Base-by-base conservation (phyloP, 208 protist species). In the Naegleria lovaniensis region DNA sequence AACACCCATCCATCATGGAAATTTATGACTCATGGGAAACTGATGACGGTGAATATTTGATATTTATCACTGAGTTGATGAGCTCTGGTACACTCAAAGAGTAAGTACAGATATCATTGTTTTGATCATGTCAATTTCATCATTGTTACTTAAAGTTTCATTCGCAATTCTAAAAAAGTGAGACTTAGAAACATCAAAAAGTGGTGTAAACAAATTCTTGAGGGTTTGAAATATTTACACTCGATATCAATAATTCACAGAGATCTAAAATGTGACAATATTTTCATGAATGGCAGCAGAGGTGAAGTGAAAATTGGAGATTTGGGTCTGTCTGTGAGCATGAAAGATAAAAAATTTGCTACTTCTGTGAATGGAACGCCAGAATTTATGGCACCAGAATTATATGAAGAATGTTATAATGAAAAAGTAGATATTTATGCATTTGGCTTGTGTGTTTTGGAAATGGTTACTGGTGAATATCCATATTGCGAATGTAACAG, bases 191-290 rank as follows among this genome's bases (percentile, higher is more conserved):
- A 94, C 11, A 76, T 97, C 0, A 94, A 95, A 90, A 93, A 93
- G 67, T 97, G 95, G 93, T 93, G 91, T 51, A 38, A 91, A 19
- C 96, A 98, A 85, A 97, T 98, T n/a, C 90, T 98, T 0, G 83
- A 93, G 0, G 96, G 96, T 22, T 88, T 98, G 0, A 40, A 93
- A 0, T 97, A 97, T 85, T 92, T 98, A 33, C 97, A 98, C 91
- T 58, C 43, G 9, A 85, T 92, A 9, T 93, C 94, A 7, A 97
- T 98, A 51, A 96, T 98, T 83, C 96, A 98, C 92, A 92, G 97
- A 40, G 97, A 98, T 90, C 90, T 98, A 3, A 98, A 98, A 88
- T 96, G 95, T 52, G 95, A 97, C 85, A 98, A 98, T 92, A 96
- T 98, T 58, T 98, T 98, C 91, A 94, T 97, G 90, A 96, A 97